These are phyloP conservation scores for Syzygium grande DNA, from an alignment of 345 rosid species.

Conservation along the genomic window DNA sequence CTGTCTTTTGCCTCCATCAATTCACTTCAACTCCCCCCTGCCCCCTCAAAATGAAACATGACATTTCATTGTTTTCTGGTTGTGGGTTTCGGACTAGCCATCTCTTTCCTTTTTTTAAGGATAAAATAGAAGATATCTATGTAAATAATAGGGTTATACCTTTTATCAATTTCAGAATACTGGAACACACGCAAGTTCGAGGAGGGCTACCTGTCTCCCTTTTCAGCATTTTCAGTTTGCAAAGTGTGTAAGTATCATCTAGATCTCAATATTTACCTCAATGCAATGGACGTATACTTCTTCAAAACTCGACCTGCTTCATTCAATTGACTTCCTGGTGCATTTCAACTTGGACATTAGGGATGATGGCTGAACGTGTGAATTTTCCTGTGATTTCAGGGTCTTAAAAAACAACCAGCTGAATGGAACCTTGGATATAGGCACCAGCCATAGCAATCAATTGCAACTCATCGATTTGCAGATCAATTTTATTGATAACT, in stretches of 20 bases:
- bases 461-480: slow-evolving; percentile 52
- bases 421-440: slow-evolving; percentile 44
- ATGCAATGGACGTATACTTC: background rate
- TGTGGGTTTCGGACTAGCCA: background rate
- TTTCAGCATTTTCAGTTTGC: slow-evolving; percentile 48
- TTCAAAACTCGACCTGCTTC: background rate
- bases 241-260: slow-evolving; percentile 53
- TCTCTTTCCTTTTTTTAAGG: background rate
- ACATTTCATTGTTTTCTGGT: background rate
- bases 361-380: background rate
- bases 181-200: slow-evolving; percentile 40
- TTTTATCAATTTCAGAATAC: slow-evolving; percentile 29
- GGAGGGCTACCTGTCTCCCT: slow-evolving; percentile 48
- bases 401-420: slow-evolving; percentile 38
- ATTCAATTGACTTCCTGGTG: background rate
- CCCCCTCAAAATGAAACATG: background rate
- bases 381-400: slow-evolving; percentile 16
- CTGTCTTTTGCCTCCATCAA: background rate
- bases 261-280: background rate
- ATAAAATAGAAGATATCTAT: background rate
- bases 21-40: background rate
- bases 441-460: slow-evolving; percentile 25
- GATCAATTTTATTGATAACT: slow-evolving; percentile 28
- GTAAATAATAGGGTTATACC: background rate
- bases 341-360: background rate